phyloP scores from a whole-genome alignment of 2,329 filamentous ascomycete species.

The Calonectria naviculata region DNA sequence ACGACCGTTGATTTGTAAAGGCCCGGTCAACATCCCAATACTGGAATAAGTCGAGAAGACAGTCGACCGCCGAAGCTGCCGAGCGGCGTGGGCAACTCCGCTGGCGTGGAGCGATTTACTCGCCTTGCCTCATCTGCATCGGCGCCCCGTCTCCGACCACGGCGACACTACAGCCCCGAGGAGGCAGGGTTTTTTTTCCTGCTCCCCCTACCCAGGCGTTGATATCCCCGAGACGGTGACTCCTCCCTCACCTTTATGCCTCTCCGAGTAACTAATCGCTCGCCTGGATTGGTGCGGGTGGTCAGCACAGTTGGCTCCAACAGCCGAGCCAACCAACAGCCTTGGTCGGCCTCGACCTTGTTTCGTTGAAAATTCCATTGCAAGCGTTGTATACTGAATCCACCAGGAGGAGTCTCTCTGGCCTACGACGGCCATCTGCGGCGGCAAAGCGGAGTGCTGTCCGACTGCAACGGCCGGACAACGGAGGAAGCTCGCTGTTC shows the following conservation, averaged over 20 bases:
- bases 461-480: constrained; percentile 10
- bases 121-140: constrained; percentile 10
- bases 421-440: neutral
- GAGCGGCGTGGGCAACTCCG: constrained; percentile 15
- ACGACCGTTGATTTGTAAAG: neutral
- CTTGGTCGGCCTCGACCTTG: neutral
- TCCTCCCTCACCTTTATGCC: neutral
- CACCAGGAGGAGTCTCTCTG: neutral
- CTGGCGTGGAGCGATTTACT: constrained; percentile 7
- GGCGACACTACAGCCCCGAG: constrained; percentile 7
- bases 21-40: neutral
- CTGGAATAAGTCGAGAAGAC: constrained; percentile 7
- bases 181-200: neutral
- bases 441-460: constrained; percentile 22
- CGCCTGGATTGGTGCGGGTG: constrained; percentile 35
- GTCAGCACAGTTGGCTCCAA: neutral
- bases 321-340: constrained; percentile 30
- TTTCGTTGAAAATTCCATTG: constrained; percentile 15
- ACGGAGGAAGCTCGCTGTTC: constrained; percentile 11
- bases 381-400: constrained; percentile 1
- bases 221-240: constrained; percentile 14
- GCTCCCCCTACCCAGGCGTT: neutral
- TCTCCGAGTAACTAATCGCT: constrained; percentile 29
- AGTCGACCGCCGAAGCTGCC: constrained; percentile 25
- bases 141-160: constrained; percentile 15